Evolutionary conservation across 1,139 yeast genomes (phyloP), one percentile per base, ranked within the genome.

Genomic region (Pichia cactophila): DNA sequence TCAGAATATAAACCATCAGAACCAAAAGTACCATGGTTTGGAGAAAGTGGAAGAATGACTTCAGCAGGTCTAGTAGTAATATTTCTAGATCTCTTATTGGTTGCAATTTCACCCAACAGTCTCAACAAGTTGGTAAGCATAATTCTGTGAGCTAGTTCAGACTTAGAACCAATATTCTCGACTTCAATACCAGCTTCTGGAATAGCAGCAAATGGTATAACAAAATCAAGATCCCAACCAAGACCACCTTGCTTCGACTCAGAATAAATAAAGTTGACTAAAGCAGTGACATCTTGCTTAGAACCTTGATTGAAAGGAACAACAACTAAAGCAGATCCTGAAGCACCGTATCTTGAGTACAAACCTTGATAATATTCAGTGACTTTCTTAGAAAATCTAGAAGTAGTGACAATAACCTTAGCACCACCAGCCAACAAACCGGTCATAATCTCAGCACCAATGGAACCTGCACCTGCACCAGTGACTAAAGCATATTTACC

Each of bases 281-380:
- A 80, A 46, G 90, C 84, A 61, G 86, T 85, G 55, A 89, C 95
- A 71, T 92, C 98, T 68, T 85, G 88, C 66, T 84, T 86, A 39
- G 97, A 89, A 68, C 96, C 97, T 74, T 92, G 97, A 76, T 92
- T 92, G 78, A 92, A 92, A 58, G 98, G 98, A 61, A 92, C 98
- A 60, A 92, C 97, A 61, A 87, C 84, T 67, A 92, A 79, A 56
- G 90, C 81, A 49, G 96, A 86, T 41, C 96, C 97, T 56, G 86
- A 71, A 53, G 96, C 86, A 73, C 98, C 98, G 61, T 76, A 85
- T 65, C 94, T 82, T 50, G 97, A 83, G 71, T 92, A 92, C 74
- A 90, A 78, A 59, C 86, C 78, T 75, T 92, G 98, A 73, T 90
- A 92, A 73, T 83, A 90, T 69, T 92, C 97, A 50, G 97, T 90